Evolutionary conservation across 257 asterid species (phyloP).

Genomic region (Ajuga chamaepitys): DNA sequence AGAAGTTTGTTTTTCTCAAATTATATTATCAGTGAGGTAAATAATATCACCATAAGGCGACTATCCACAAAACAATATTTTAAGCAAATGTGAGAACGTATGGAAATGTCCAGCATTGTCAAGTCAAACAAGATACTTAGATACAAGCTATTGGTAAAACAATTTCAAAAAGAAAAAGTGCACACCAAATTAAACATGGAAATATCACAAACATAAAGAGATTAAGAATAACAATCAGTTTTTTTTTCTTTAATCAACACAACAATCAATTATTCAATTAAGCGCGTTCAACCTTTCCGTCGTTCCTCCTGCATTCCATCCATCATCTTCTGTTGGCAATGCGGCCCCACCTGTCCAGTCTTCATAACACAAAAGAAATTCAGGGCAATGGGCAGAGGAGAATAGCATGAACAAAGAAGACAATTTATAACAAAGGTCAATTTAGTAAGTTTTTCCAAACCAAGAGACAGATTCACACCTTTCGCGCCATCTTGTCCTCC

Average conservation of each 20-base stretch:
- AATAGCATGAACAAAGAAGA: not conserved
- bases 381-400: slow-evolving; percentile 10
- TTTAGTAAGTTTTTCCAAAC: slow-evolving; percentile 4
- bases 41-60: slow-evolving; percentile 6
- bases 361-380: slow-evolving; percentile 20
- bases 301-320: slow-evolving; percentile 57
- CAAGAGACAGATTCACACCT: slow-evolving; percentile 36
- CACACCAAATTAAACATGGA: not conserved
- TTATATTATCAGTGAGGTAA: slow-evolving; percentile 3
- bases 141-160: not conserved
- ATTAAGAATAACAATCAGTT: slow-evolving; percentile 6
- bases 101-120: not conserved
- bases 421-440: not conserved
- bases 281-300: slow-evolving; percentile 38
- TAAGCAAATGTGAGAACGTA: not conserved
- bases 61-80: not conserved
- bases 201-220: not conserved
- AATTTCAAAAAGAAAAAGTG: not conserved
- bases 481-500: slow-evolving; percentile 57
- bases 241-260: no score
- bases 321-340: slow-evolving; percentile 32
- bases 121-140: not conserved
- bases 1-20: not conserved
- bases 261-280: not conserved
- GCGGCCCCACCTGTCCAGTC: slow-evolving; percentile 63